Evolutionary conservation across 2,329 filamentous ascomycete genomes (phyloP).

Genomic region (Hysterium pulicare): DNA sequence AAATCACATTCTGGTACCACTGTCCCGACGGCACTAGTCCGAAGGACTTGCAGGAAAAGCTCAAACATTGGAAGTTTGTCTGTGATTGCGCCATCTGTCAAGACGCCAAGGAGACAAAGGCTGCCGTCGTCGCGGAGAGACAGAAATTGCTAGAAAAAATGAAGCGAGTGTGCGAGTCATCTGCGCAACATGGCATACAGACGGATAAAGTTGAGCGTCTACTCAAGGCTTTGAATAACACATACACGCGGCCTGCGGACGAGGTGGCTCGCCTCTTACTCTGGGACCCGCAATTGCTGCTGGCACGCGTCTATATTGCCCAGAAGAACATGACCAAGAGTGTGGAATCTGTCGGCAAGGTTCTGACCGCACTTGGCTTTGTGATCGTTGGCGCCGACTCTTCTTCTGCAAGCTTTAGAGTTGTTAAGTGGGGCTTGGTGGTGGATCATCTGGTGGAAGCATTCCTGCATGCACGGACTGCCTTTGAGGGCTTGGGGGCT

Average conservation of each 20-base stretch:
- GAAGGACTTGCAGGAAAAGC: conserved; percentile 1
- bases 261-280: conserved; percentile 19
- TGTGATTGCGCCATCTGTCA: too few relatives aligned
- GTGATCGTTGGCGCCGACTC: conserved; percentile 11
- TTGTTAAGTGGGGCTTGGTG: conserved; percentile 30
- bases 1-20: conserved; percentile 15
- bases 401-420: conserved; percentile 8
- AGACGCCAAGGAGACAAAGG: conserved; percentile 8
- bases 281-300: conserved; percentile 15
- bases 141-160: conserved; percentile 5
- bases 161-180: conserved; percentile 1
- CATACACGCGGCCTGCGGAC: conserved; percentile 14
- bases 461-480: conserved; percentile 25
- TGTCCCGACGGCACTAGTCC: background rate
- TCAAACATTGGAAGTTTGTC: conserved; percentile 15
- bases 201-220: conserved; percentile 12
- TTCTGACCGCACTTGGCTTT: conserved; percentile 13
- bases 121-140: conserved; percentile 7
- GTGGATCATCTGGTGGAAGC: conserved; percentile 19
- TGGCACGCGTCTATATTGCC: conserved; percentile 12
- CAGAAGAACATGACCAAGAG: conserved; percentile 6
- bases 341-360: conserved; percentile 8
- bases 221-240: conserved; percentile 14
- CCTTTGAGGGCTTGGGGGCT: conserved; percentile 19
- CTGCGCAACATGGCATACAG: background rate